Conservation (phyloP, 345 rosid genomes). For the Erodium maritimum region DNA sequence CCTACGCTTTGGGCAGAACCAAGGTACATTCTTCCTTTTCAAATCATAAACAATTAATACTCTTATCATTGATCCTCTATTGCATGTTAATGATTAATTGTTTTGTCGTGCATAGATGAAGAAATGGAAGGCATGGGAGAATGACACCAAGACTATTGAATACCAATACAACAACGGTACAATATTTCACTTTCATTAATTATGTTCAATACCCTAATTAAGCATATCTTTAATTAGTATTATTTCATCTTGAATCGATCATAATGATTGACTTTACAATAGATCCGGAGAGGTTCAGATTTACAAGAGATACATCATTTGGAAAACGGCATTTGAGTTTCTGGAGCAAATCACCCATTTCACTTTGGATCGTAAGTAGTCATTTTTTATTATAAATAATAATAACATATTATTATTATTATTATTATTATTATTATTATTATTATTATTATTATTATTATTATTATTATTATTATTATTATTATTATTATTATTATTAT, state of each 20-base stretch:
- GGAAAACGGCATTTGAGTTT: conserved; percentile 68
- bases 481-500: not conserved
- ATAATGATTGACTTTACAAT: not conserved
- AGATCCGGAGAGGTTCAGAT: conserved; percentile 97
- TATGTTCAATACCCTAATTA: too few relatives aligned
- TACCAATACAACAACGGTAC: conserved; percentile 73
- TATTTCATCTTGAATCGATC: not conserved
- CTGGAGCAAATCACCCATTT: conserved; percentile 58
- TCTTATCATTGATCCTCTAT: too few relatives aligned
- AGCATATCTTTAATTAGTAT: not conserved
- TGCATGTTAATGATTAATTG: not conserved
- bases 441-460: not conserved
- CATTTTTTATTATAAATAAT: not conserved
- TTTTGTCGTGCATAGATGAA: conserved; percentile 51
- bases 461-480: not conserved
- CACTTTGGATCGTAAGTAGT: conserved; percentile 74
- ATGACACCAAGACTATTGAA: conserved; percentile 67
- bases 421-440: not conserved
- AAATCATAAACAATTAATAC: too few relatives aligned
- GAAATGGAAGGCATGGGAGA: conserved; percentile 84
- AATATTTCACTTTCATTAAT: not conserved
- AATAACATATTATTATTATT: not conserved
- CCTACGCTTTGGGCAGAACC: conserved; percentile 55
- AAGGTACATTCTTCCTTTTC: conserved; percentile 34
- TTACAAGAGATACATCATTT: conserved; percentile 87